Conservation (phyloP, 441 rosid species). For the Capsella rubella region DNA sequence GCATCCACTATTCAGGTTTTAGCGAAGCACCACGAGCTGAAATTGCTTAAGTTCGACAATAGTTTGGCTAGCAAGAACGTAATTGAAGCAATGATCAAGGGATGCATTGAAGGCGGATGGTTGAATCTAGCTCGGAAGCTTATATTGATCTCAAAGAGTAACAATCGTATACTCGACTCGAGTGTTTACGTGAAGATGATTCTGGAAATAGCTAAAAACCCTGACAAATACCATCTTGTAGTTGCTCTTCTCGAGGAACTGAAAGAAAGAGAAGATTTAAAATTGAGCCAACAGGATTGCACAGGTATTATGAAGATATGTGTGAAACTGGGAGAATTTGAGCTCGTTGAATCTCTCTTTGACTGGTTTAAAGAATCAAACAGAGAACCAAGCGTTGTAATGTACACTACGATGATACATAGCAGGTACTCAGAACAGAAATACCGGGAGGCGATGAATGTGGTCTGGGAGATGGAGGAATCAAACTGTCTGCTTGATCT, state of each 20-base stretch:
- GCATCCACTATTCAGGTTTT: conserved; percentile 78
- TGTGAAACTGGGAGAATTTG: conserved; percentile 61
- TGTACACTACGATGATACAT: conserved; percentile 90
- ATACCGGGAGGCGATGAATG: conserved; percentile 76
- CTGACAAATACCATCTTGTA: conserved; percentile 67
- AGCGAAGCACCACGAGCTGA: conserved; percentile 65
- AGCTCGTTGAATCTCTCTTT: conserved; percentile 67
- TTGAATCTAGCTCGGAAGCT: conserved; percentile 75
- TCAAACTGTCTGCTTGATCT: conserved; percentile 79
- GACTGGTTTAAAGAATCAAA: conserved; percentile 72
- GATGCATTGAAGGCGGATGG: conserved; percentile 75
- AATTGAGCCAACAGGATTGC: conserved; percentile 75
- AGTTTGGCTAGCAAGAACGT: conserved; percentile 65
- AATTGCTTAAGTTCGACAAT: conserved; percentile 64
- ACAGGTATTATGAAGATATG: conserved; percentile 87
- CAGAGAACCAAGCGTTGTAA: conserved; percentile 67
- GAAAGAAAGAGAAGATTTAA: conserved; percentile 69
- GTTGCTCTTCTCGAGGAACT: conserved; percentile 65
- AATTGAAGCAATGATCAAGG: conserved; percentile 84
- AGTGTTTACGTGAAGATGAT: conserved; percentile 73
- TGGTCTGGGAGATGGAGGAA: conserved; percentile 93
- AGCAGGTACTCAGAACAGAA: conserved; percentile 64
- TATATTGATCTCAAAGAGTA: conserved; percentile 56
- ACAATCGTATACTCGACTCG: conserved; percentile 64
- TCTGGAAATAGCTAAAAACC: conserved; percentile 74